A percentile compares a stretch with the other conserved stretches of the same genome.
Evolutionary conservation across 1,139 yeast species (phyloP).

Genomic region (Pichia sp.): DNA sequence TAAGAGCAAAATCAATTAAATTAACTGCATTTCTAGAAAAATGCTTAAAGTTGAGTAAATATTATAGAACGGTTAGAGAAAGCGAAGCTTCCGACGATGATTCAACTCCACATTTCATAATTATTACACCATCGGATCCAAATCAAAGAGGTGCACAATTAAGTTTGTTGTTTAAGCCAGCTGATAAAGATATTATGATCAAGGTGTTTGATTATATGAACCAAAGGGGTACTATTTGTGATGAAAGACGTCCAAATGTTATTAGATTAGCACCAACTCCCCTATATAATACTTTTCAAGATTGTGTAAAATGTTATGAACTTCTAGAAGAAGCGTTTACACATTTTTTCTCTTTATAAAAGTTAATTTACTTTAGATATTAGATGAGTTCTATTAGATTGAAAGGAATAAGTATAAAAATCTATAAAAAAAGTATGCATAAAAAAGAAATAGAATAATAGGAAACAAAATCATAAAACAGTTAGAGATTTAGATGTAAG

Average conservation of each 20-base stretch:
- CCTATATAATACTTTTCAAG: constrained; percentile 68
- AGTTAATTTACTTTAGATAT: no score
- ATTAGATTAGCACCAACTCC: constrained; percentile 81
- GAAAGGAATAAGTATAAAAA: background rate
- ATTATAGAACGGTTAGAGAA: constrained; percentile 34
- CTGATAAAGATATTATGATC: constrained; percentile 53
- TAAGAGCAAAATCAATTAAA: constrained; percentile 51
- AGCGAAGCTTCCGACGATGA: constrained; percentile 9
- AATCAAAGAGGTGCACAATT: constrained; percentile 73
- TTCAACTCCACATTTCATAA: constrained; percentile 44
- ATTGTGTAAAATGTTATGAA: constrained; percentile 45
- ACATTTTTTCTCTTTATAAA: background rate
- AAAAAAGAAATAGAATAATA: background rate
- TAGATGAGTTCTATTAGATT: no score
- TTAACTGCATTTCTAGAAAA: constrained; percentile 54
- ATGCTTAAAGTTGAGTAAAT: constrained; percentile 39
- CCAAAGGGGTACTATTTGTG: constrained; percentile 64
- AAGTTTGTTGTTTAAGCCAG: constrained; percentile 61
- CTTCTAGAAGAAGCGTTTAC: constrained; percentile 35
- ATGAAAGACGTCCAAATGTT: constrained; percentile 85
- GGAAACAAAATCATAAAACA: background rate
- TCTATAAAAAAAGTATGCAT: background rate
- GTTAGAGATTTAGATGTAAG: background rate
- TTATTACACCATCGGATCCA: constrained; percentile 62
- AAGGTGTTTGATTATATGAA: constrained; percentile 45